Conservation (phyloP, 805 yeast species). For the Clavispora vitiphila region DNA sequence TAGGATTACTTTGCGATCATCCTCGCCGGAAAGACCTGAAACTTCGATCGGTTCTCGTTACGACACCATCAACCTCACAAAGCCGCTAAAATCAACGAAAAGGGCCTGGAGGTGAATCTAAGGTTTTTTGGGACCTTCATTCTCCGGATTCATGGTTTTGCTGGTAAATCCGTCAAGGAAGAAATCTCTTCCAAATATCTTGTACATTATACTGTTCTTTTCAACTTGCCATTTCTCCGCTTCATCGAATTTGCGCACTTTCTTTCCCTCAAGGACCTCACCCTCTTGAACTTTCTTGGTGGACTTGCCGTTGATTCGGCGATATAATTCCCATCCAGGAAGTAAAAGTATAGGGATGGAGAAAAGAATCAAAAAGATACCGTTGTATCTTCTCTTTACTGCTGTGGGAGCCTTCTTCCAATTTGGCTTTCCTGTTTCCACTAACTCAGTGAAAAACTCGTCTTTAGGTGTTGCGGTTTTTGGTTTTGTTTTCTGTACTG, state of each 20-base stretch:
- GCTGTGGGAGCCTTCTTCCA: constrained; percentile 42
- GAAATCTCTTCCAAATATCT: constrained; percentile 37
- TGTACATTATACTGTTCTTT: constrained; percentile 31
- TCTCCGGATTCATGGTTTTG: constrained; percentile 25
- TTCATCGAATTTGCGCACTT: constrained; percentile 33
- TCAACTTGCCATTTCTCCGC: constrained; percentile 38
- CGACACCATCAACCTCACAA: constrained; percentile 28
- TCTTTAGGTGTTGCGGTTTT: constrained; percentile 13
- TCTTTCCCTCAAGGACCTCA: constrained; percentile 26
- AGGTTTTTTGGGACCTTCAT: constrained; percentile 1
- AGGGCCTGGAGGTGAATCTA: constrained; percentile 9
- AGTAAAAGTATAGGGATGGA: constrained; percentile 34
- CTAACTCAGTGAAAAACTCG: constrained; percentile 33
- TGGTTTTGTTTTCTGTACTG: constrained; percentile 3
- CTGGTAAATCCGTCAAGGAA: constrained; percentile 42
- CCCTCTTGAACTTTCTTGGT: constrained; percentile 39
- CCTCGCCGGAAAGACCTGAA: constrained; percentile 33
- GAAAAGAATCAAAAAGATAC: constrained; percentile 32
- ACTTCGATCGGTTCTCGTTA: constrained; percentile 32
- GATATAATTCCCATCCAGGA: constrained; percentile 30
- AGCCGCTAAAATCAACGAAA: constrained; percentile 10
- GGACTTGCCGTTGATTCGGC: constrained; percentile 36
- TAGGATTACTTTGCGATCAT: constrained; percentile 13
- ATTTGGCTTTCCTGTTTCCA: constrained; percentile 36
- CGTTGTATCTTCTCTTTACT: constrained; percentile 31